A percentile compares a stretch with the other conserved stretches of the same genome.
Evolutionary conservation across 257 asterid species (phyloP).

Genomic region (Gentiana macrophylla): DNA sequence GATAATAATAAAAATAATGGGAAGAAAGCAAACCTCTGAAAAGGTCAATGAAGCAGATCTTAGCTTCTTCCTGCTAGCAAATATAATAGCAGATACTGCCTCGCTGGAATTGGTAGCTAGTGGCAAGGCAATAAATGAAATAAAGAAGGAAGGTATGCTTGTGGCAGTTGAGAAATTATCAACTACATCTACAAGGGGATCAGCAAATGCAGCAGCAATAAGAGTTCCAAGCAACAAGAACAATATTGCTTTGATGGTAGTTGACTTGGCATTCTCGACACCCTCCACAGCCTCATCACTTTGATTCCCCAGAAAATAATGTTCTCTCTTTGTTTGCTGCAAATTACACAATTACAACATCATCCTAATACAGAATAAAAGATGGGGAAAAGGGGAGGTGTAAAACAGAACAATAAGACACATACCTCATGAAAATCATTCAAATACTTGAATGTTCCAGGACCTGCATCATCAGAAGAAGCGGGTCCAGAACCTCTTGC

Average conservation of each 20-base stretch:
- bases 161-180: constrained; percentile 8
- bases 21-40: constrained; percentile 8
- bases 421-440: constrained; percentile 7
- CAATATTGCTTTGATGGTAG: constrained; percentile 3
- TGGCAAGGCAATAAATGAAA: constrained; percentile 8
- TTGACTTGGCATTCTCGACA: constrained; percentile 7
- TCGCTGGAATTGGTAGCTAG: constrained; percentile 8
- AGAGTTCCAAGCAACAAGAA: constrained; percentile 4
- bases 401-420: not conserved
- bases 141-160: constrained; percentile 9
- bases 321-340: constrained; percentile 13
- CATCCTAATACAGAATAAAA: not conserved
- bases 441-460: constrained; percentile 3
- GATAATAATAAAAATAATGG: not conserved
- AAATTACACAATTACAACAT: not conserved
- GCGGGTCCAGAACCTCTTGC: constrained; percentile 19
- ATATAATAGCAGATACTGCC: constrained; percentile 7
- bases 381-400: not conserved
- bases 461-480: constrained; percentile 10
- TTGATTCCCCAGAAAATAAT: constrained; percentile 7
- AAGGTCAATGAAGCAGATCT: constrained; percentile 10
- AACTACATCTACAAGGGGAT: constrained; percentile 10
- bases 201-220: constrained; percentile 12
- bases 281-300: constrained; percentile 10
- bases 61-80: constrained; percentile 4